Conservation (phyloP, 2,329 filamentous ascomycete species). For the Didymella lethalis region DNA sequence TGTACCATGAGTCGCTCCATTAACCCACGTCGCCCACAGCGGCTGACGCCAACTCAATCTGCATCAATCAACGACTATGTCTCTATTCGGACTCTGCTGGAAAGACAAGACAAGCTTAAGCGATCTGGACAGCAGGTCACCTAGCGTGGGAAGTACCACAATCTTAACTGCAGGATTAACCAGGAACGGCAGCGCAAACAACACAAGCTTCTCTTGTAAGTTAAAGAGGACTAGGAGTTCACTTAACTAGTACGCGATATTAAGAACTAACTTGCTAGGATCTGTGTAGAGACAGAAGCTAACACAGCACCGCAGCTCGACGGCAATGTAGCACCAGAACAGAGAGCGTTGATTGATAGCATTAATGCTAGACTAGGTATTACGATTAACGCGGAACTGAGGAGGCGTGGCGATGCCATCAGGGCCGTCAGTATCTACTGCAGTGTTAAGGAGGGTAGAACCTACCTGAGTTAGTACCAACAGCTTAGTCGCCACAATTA, state of each 20-base stretch:
- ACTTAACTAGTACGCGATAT: background rate
- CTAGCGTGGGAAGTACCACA: too few relatives aligned
- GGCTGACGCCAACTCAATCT: too few relatives aligned
- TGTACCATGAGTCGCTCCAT: conserved; percentile 32
- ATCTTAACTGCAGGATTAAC: background rate
- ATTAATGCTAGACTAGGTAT: background rate
- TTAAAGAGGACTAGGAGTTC: background rate
- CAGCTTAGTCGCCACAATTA: background rate
- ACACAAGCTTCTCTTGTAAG: background rate
- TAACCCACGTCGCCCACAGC: conserved; percentile 19
- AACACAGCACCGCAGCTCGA: background rate
- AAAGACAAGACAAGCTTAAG: background rate
- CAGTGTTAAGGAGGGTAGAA: conserved; percentile 18
- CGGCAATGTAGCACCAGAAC: background rate
- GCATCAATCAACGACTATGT: background rate
- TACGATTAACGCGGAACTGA: background rate
- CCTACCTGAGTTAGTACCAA: background rate
- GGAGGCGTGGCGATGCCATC: background rate
- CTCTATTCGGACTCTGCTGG: background rate
- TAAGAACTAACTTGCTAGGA: background rate
- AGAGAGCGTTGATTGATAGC: background rate
- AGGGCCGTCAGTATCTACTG: conserved; percentile 20
- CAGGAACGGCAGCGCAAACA: background rate
- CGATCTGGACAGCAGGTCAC: background rate
- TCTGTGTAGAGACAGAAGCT: background rate